phyloP scores from a whole-genome alignment of 2,329 filamentous ascomycete genomes.

The Beauveria medogensis region DNA sequence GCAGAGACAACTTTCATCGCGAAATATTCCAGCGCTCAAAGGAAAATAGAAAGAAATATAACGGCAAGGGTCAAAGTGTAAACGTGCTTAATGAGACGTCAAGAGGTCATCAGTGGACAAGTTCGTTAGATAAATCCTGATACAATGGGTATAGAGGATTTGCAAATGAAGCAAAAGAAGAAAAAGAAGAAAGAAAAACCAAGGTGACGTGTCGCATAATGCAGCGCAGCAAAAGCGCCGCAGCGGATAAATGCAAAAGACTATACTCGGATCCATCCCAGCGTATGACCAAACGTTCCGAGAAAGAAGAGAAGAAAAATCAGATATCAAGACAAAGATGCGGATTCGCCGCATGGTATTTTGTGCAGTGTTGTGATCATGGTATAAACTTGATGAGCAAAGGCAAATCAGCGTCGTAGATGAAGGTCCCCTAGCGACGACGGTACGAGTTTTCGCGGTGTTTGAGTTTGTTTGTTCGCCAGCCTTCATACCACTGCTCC shows the following conservation, averaged over 20 bases:
- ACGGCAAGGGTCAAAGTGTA: background rate
- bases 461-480: conserved; percentile 69
- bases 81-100: background rate
- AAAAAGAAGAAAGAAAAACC: too few species aligned
- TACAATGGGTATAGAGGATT: conserved; percentile 8
- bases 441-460: conserved; percentile 36
- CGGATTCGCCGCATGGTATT: conserved; percentile 1
- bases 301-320: background rate
- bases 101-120: background rate
- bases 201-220: background rate
- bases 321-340: background rate
- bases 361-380: background rate
- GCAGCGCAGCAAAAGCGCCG: background rate
- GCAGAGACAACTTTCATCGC: background rate
- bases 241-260: conserved; percentile 3
- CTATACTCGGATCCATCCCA: background rate
- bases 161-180: background rate
- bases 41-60: background rate
- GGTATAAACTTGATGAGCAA: conserved; percentile 9
- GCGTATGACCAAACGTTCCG: background rate
- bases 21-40: background rate
- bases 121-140: conserved; percentile 2
- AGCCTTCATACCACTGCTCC: conserved; percentile 92
- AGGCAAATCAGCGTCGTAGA: conserved; percentile 10
- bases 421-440: conserved; percentile 22